Conservation (phyloP, 495 filamentous ascomycete species). For the Penicillium salamii region DNA sequence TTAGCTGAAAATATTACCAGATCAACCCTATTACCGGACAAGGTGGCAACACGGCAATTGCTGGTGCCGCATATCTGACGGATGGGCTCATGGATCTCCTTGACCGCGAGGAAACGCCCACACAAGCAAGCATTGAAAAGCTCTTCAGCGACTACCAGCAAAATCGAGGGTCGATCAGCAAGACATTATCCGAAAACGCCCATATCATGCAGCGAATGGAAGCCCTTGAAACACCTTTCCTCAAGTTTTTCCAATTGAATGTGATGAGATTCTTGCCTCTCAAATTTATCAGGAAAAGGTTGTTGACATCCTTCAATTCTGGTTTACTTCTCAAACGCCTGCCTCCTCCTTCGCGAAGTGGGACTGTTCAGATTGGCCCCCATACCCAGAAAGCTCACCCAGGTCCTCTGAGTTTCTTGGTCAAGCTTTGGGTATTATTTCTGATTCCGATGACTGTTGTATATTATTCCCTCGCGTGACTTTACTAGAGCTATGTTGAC, state of each 20-base stretch:
- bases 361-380: slow-evolving; percentile 1
- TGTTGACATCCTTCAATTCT: too few species aligned
- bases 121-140: neutral
- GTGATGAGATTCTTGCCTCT: neutral
- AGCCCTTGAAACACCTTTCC: neutral
- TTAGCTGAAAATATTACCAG: neutral
- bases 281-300: too few species aligned
- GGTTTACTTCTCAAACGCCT: slow-evolving; percentile 2
- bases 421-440: neutral
- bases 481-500: too few species aligned
- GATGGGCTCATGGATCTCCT: slow-evolving; percentile 20
- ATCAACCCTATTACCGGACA: slow-evolving; percentile 27
- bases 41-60: slow-evolving; percentile 40
- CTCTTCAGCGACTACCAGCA: slow-evolving; percentile 4
- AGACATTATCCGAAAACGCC: neutral
- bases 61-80: slow-evolving; percentile 32
- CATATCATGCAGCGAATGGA: slow-evolving; percentile 2
- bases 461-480: too few species aligned
- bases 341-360: neutral
- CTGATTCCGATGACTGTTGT: neutral
- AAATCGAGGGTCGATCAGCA: neutral
- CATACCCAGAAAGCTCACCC: slow-evolving; percentile 3
- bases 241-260: slow-evolving; percentile 4
- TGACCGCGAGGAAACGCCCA: neutral
- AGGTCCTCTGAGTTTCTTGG: neutral